Percentiles rank a stretch among this genome's conserved stretches.
These are phyloP conservation scores for Cryptococcus depauperatus DNA, from an alignment of 1,284 basidiomycete genomes.

Conservation along the genomic window DNA sequence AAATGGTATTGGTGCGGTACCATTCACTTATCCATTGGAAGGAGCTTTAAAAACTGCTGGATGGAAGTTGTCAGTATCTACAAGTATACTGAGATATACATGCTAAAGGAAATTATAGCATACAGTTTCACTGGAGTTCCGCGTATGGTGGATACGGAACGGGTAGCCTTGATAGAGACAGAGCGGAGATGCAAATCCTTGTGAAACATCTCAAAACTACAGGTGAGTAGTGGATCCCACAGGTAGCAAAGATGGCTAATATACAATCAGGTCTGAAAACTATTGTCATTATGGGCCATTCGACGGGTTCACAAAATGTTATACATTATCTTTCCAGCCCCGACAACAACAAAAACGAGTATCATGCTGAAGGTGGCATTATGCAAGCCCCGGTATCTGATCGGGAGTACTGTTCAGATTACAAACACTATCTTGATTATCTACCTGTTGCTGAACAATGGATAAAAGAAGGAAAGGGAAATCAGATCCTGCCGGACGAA, in stretches of 20 bases:
- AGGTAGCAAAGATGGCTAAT: not conserved
- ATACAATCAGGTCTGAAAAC: slow-evolving; percentile 12
- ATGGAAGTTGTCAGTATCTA: slow-evolving; percentile 39
- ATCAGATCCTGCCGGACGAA: slow-evolving; percentile 23
- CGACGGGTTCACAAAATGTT: slow-evolving; percentile 45
- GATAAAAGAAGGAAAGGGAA: slow-evolving; percentile 26
- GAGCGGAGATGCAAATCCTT: slow-evolving; percentile 31
- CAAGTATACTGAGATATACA: not conserved
- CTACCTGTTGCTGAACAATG: slow-evolving; percentile 22
- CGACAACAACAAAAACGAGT: slow-evolving; percentile 1
- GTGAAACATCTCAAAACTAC: slow-evolving; percentile 29
- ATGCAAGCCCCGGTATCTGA: slow-evolving; percentile 45
- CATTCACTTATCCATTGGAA: slow-evolving; percentile 27
- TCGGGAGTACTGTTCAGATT: slow-evolving; percentile 29
- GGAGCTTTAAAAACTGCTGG: slow-evolving; percentile 23
- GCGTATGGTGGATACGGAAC: slow-evolving; percentile 38
- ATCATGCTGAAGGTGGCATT: slow-evolving; percentile 36
- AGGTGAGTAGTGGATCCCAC: slow-evolving; percentile 16
- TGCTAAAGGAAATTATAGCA: slow-evolving; percentile 18
- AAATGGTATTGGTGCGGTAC: slow-evolving; percentile 36
- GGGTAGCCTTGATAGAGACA: slow-evolving; percentile 34
- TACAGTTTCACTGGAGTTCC: slow-evolving; percentile 40
- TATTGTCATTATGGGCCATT: slow-evolving; percentile 43
- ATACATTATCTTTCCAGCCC: slow-evolving; percentile 37
- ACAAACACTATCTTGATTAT: slow-evolving; percentile 12